phyloP scores from a whole-genome alignment of 345 rosid genomes.

The Trapa bicornis region DNA sequence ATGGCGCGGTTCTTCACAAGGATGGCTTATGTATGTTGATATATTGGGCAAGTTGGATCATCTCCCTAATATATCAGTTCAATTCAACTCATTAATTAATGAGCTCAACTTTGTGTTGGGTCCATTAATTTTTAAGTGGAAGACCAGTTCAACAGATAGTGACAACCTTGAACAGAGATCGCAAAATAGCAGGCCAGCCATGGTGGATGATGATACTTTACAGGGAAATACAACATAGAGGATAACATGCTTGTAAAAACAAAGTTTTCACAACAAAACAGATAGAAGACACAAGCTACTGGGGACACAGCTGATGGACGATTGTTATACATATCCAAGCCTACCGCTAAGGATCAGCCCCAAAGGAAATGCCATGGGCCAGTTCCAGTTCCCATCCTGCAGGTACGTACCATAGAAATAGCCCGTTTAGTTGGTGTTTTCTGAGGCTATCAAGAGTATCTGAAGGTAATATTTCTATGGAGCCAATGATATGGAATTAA shows the following conservation, averaged over 20 bases:
- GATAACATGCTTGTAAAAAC: not conserved
- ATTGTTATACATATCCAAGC: not conserved
- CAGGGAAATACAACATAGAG: not conserved
- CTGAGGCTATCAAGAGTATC: not conserved
- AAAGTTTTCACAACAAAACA: not conserved
- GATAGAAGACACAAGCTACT: not conserved
- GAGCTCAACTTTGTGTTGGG: no score
- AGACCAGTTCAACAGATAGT: no score
- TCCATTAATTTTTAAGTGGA: no score
- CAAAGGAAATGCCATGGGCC: constrained; percentile 82
- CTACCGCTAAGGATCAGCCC: constrained; percentile 14
- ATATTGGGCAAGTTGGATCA: no score
- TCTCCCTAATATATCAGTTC: no score
- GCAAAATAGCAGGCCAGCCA: not conserved
- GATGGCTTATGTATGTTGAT: no score
- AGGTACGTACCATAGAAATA: not conserved
- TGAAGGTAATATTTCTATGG: no score
- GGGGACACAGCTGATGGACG: not conserved
- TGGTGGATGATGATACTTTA: not conserved
- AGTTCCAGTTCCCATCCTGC: constrained; percentile 84
- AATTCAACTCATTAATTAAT: no score
- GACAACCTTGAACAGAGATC: not conserved
- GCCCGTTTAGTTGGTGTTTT: not conserved
- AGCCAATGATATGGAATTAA: not conserved
- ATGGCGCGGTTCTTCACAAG: no score